phyloP scores from a whole-genome alignment of 768 basidiomycete genomes.

The Termitomyces sp. region DNA sequence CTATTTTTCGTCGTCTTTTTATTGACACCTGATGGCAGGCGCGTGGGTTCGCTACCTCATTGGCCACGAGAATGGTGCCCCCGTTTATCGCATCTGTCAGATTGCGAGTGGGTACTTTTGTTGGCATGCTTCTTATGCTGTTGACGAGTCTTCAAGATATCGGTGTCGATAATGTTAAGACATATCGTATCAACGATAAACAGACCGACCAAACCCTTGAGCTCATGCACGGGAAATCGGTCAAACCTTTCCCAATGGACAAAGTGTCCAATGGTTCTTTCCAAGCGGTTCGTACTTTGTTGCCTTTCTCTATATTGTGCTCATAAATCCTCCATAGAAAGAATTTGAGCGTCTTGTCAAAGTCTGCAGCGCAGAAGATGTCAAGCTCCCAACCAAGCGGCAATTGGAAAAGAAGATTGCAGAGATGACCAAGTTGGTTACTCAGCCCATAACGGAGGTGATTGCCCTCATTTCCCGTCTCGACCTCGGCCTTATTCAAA shows the following conservation, averaged over 20 bases:
- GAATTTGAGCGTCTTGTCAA: conserved; percentile 64
- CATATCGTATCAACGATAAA: conserved; percentile 68
- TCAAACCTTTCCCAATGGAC: conserved; percentile 68
- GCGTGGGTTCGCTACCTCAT: conserved; percentile 85
- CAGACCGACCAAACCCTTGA: conserved; percentile 62
- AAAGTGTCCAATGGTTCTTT: conserved; percentile 78
- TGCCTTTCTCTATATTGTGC: neutral
- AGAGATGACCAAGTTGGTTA: conserved; percentile 53
- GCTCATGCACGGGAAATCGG: conserved; percentile 71
- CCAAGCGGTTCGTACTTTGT: conserved; percentile 49
- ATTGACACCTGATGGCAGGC: conserved; percentile 35
- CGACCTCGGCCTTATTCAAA: neutral
- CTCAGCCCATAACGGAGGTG: conserved; percentile 78
- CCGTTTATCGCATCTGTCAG: conserved; percentile 81
- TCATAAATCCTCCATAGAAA: conserved; percentile 36
- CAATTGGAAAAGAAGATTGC: conserved; percentile 60
- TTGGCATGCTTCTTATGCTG: neutral
- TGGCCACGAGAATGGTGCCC: conserved; percentile 49
- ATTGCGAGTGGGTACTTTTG: conserved; percentile 54
- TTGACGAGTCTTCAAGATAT: conserved; percentile 33
- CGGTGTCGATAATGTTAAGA: conserved; percentile 46
- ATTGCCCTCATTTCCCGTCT: neutral
- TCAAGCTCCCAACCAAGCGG: conserved; percentile 64
- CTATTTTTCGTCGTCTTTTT: conserved; percentile 5
- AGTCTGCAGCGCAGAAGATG: conserved; percentile 41